A percentile compares a stretch with the other conserved stretches of the same genome.
Evolutionary conservation across 202 grass and related monocot species (phyloP).

Genomic region (Bolboschoenoplectus hybrid): DNA sequence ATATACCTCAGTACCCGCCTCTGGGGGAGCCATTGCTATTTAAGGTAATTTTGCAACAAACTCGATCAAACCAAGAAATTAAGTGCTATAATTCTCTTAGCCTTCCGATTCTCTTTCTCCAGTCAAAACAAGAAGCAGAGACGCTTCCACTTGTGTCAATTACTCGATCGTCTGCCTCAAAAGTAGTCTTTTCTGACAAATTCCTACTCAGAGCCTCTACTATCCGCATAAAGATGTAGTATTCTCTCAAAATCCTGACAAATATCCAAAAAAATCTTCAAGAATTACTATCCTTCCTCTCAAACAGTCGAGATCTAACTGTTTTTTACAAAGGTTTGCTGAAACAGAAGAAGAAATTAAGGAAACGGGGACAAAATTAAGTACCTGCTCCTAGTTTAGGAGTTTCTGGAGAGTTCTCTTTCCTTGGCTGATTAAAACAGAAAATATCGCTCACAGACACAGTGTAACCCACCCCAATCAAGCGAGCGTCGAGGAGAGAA

Average conservation of each 20-base stretch:
- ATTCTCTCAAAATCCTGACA: slow-evolving; percentile 24
- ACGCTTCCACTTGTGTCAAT: slow-evolving; percentile 12
- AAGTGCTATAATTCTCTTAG: slow-evolving; percentile 30
- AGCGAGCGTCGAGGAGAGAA: neutral
- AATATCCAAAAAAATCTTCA: neutral
- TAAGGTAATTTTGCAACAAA: neutral
- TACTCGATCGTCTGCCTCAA: slow-evolving; percentile 26
- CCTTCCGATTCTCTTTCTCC: slow-evolving; percentile 37
- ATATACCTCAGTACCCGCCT: slow-evolving; percentile 15
- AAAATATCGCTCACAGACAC: neutral
- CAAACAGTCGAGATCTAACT: slow-evolving; percentile 25
- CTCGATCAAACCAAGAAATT: slow-evolving; percentile 14
- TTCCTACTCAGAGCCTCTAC: neutral
- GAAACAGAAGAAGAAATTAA: slow-evolving; percentile 17
- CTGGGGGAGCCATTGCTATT: slow-evolving; percentile 29
- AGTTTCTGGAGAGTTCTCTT: neutral
- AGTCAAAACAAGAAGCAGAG: slow-evolving; percentile 25
- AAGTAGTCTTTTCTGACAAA: neutral
- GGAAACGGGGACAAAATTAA: neutral
- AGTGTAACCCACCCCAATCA: neutral
- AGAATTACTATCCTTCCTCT: neutral
- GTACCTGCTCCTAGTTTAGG: slow-evolving; percentile 10
- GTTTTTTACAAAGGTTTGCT: slow-evolving; percentile 19
- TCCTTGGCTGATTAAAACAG: neutral
- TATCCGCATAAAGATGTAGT: slow-evolving; percentile 38